phyloP scores from a whole-genome alignment of 768 basidiomycete genomes.

The Auricularia auricula-judae region DNA sequence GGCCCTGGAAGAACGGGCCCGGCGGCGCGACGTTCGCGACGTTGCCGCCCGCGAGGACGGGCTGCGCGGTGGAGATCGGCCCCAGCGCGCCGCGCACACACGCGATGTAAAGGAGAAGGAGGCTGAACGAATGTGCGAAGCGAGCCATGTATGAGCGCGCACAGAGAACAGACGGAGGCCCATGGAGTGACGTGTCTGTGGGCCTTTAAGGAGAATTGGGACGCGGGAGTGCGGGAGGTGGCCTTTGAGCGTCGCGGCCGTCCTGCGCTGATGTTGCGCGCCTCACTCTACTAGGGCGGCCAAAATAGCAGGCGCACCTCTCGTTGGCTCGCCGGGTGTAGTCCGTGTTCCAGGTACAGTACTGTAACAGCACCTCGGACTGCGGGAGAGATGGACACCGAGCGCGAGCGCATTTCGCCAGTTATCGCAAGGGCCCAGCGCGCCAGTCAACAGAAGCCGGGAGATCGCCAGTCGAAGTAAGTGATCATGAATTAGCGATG shows the following conservation, averaged over 20 bases:
- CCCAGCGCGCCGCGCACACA: background rate
- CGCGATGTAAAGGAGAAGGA: background rate
- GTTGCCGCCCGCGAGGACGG: conserved; percentile 12
- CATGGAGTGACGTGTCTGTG: background rate
- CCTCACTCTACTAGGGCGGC: no score
- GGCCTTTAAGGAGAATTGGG: background rate
- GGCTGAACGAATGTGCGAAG: background rate
- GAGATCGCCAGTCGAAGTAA: no score
- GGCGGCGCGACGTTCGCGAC: conserved; percentile 20
- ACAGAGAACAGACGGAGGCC: no score
- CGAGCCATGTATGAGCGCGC: background rate
- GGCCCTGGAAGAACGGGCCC: conserved; percentile 24
- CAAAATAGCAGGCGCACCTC: no score
- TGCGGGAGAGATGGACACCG: no score
- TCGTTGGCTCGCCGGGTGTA: no score
- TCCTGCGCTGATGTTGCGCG: background rate
- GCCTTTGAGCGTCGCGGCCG: background rate
- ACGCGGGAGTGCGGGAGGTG: background rate
- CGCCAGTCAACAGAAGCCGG: no score
- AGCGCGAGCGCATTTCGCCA: no score
- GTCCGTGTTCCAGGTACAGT: no score
- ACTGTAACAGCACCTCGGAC: no score
- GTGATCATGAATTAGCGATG: no score
- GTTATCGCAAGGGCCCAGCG: no score
- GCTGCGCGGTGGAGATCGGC: background rate